Percentiles rank a stretch among this genome's conserved stretches.
Conservation (phyloP, 1,139 yeast genomes). For the Saccharomyces hybrid region DNA sequence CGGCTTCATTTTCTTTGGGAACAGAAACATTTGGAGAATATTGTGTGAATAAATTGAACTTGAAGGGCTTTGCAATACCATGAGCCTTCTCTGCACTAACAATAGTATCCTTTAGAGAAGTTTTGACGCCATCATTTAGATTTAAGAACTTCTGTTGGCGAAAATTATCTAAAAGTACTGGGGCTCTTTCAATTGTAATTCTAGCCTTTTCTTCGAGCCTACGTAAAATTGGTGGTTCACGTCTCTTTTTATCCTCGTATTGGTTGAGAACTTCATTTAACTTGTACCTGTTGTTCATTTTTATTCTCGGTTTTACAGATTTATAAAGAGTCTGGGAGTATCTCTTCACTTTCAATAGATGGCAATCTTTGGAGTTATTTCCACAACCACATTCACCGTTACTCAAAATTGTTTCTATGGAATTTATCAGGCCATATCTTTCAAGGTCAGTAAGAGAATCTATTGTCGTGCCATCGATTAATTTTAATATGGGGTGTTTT, state of each 20-base stretch:
- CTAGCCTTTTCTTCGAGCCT: conserved; percentile 23
- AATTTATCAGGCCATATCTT: conserved; percentile 49
- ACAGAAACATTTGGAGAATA: background rate
- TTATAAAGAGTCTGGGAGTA: conserved; percentile 24
- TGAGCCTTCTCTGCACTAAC: background rate
- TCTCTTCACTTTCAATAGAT: conserved; percentile 53
- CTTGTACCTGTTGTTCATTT: conserved; percentile 29
- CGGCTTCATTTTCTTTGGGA: background rate
- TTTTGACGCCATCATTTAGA: conserved; percentile 4
- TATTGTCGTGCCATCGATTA: conserved; percentile 36
- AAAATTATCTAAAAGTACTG: conserved; percentile 6
- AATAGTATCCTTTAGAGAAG: conserved; percentile 1
- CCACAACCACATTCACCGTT: conserved; percentile 68
- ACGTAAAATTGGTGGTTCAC: conserved; percentile 31
- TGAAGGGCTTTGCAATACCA: conserved; percentile 10
- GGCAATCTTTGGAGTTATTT: conserved; percentile 44
- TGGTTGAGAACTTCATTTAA: conserved; percentile 28
- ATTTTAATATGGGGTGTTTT: conserved; percentile 61
- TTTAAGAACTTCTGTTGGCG: conserved; percentile 7
- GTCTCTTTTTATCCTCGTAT: conserved; percentile 25
- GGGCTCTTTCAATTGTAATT: conserved; percentile 14
- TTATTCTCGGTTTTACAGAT: conserved; percentile 27
- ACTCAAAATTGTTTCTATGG: conserved; percentile 54
- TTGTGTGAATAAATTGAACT: conserved; percentile 9
- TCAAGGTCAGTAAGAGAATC: conserved; percentile 42